Conservation (phyloP, 2,329 filamentous ascomycete genomes). For the Aspergillus tubingensis region DNA sequence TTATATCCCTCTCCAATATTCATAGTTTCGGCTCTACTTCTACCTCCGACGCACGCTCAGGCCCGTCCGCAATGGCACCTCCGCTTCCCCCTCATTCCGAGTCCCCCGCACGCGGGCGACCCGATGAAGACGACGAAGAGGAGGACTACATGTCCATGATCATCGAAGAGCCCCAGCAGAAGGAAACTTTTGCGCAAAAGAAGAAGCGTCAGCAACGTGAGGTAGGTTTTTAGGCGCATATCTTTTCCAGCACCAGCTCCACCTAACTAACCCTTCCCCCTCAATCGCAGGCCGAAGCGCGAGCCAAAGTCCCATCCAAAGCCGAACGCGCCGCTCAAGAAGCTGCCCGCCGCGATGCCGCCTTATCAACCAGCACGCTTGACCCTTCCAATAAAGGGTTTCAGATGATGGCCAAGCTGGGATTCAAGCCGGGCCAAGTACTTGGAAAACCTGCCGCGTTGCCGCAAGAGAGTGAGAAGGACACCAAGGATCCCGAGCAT, state of each 20-base stretch:
- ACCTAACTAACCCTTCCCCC: conserved; percentile 39
- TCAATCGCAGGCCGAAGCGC: conserved; percentile 61
- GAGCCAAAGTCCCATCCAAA: conserved; percentile 71
- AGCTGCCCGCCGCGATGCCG: conserved; percentile 70
- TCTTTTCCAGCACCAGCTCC: conserved; percentile 36
- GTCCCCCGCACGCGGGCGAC: conserved; percentile 13
- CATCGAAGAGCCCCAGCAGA: conserved; percentile 67
- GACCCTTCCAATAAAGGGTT: conserved; percentile 79
- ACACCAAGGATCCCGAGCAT: conserved; percentile 12
- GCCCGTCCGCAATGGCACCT: conserved; percentile 7
- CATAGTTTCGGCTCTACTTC: not conserved
- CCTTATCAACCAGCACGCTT: conserved; percentile 73
- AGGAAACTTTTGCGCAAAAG: conserved; percentile 65
- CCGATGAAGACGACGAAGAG: conserved; percentile 58
- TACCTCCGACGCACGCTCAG: not conserved
- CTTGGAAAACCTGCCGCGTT: conserved; percentile 65
- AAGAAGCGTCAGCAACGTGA: conserved; percentile 56
- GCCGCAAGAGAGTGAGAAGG: conserved; percentile 10
- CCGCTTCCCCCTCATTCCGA: conserved; percentile 6
- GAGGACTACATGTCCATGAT: conserved; percentile 99
- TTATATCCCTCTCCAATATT: too few species aligned
- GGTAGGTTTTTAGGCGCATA: conserved; percentile 29
- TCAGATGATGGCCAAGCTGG: conserved; percentile 96
- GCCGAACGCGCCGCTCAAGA: conserved; percentile 77
- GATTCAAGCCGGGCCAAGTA: conserved; percentile 74